Conservation (phyloP, 2,329 filamentous ascomycete species). For the Emmonsiellopsis sp. region DNA sequence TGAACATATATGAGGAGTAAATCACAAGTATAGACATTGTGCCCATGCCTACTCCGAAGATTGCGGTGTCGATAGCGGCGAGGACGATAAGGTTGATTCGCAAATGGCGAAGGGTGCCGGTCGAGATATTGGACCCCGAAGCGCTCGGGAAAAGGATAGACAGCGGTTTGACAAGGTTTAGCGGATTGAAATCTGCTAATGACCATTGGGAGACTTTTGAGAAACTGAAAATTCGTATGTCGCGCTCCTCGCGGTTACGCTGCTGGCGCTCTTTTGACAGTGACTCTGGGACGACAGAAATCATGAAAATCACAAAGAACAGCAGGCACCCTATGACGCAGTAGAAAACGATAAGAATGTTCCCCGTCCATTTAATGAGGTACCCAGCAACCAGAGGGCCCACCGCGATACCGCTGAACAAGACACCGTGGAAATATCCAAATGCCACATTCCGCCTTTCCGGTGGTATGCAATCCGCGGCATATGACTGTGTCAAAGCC, state of each 20-base stretch:
- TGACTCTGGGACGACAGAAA: conserved; percentile 72
- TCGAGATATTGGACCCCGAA: conserved; percentile 18
- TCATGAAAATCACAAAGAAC: conserved; percentile 62
- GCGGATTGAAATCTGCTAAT: conserved; percentile 29
- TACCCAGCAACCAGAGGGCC: conserved; percentile 76
- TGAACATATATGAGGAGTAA: conserved; percentile 71
- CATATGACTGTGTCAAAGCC: conserved; percentile 74
- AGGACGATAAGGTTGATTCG: conserved; percentile 76
- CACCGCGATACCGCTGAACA: conserved; percentile 81
- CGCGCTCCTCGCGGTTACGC: conserved; percentile 59
- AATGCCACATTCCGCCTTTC: conserved; percentile 73
- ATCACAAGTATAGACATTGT: conserved; percentile 71
- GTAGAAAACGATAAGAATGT: conserved; percentile 76
- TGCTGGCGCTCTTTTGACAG: conserved; percentile 63
- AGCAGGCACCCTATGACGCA: conserved; percentile 62
- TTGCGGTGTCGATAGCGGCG: conserved; percentile 68
- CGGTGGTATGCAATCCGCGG: conserved; percentile 76
- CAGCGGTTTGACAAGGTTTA: conserved; percentile 68
- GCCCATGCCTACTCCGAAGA: conserved; percentile 75
- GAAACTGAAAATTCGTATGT: conserved; percentile 27
- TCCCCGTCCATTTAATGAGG: conserved; percentile 66
- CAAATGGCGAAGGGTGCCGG: conserved; percentile 48
- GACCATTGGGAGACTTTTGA: conserved; percentile 25
- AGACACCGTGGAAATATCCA: conserved; percentile 78
- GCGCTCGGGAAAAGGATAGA: conserved; percentile 62